Conservation (phyloP, 352 stramenopile genomes). For the Pilasporangium apinafurcum region DNA sequence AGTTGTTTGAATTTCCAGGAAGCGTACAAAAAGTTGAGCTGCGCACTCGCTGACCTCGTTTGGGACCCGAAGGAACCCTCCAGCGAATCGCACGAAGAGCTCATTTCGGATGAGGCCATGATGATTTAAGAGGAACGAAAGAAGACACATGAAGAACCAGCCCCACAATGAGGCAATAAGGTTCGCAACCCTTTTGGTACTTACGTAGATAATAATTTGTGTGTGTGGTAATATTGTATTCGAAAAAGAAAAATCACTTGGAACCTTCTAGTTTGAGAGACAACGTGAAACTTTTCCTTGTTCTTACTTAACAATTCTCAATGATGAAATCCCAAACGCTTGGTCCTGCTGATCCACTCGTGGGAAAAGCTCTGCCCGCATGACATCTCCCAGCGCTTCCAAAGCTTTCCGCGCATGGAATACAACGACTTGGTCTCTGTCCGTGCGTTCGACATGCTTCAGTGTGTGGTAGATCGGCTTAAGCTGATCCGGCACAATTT, state of each 20-base stretch:
- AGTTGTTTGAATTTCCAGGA: slow-evolving; percentile 69
- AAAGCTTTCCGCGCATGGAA: slow-evolving; percentile 65
- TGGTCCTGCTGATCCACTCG: slow-evolving; percentile 23
- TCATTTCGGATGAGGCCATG: slow-evolving; percentile 76
- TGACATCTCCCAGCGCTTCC: slow-evolving; percentile 44
- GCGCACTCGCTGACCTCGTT: slow-evolving; percentile 39
- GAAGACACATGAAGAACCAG: slow-evolving; percentile 2
- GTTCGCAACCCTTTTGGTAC: background rate
- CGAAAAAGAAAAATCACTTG: background rate
- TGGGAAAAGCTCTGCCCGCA: slow-evolving; percentile 73
- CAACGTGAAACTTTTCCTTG: no score
- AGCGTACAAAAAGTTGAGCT: slow-evolving; percentile 62
- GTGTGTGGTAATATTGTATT: background rate
- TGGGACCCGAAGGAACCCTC: slow-evolving; percentile 25
- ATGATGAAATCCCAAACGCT: slow-evolving; percentile 24
- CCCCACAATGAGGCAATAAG: background rate
- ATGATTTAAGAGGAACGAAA: slow-evolving; percentile 48
- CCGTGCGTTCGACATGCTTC: slow-evolving; percentile 57
- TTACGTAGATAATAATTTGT: background rate
- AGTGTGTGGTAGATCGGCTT: slow-evolving; percentile 70
- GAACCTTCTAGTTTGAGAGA: background rate
- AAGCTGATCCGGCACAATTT: slow-evolving; percentile 68
- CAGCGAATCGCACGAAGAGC: slow-evolving; percentile 42
- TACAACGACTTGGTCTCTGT: slow-evolving; percentile 52
- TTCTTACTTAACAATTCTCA: slow-evolving; percentile 41